Evolutionary conservation across 495 filamentous ascomycete species (phyloP).

Genomic region (Lepidopterella palustris): DNA sequence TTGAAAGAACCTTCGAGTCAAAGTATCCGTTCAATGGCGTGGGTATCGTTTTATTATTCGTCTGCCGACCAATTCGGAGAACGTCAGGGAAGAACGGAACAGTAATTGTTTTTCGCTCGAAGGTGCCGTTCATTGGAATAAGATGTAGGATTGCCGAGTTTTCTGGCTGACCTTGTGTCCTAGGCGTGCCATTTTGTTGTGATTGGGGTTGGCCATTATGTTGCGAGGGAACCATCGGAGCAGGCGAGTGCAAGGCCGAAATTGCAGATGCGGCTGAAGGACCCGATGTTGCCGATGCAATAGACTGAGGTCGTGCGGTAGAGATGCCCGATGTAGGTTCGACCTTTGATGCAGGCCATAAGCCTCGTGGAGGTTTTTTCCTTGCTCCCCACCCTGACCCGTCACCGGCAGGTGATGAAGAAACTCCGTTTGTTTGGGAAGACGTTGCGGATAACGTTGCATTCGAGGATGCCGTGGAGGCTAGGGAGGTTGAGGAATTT

Average conservation of each 20-base stretch:
- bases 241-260: conserved; percentile 68
- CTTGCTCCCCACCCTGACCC: conserved; percentile 42
- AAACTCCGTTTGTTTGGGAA: conserved; percentile 47
- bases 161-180: conserved; percentile 49
- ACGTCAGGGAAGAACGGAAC: conserved; percentile 86
- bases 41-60: conserved; percentile 89
- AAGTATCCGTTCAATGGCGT: conserved; percentile 89
- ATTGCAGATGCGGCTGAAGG: conserved; percentile 60
- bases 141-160: conserved; percentile 71
- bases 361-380: conserved; percentile 59
- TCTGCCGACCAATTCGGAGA: conserved; percentile 89
- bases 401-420: conserved; percentile 35
- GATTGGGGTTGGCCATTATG: conserved; percentile 51
- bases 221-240: conserved; percentile 65
- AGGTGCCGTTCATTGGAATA: conserved; percentile 84
- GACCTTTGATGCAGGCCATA: conserved; percentile 67
- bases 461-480: conserved; percentile 32
- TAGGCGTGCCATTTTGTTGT: conserved; percentile 59
- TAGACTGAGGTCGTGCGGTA: conserved; percentile 54
- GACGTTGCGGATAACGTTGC: conserved; percentile 40
- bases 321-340: conserved; percentile 60
- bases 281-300: conserved; percentile 57
- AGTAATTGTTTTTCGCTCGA: conserved; percentile 91
- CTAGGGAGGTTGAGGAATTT: conserved; percentile 76
- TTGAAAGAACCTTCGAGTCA: conserved; percentile 92